phyloP scores from a whole-genome alignment of 768 basidiomycete species.

The Ramaria sp. region DNA sequence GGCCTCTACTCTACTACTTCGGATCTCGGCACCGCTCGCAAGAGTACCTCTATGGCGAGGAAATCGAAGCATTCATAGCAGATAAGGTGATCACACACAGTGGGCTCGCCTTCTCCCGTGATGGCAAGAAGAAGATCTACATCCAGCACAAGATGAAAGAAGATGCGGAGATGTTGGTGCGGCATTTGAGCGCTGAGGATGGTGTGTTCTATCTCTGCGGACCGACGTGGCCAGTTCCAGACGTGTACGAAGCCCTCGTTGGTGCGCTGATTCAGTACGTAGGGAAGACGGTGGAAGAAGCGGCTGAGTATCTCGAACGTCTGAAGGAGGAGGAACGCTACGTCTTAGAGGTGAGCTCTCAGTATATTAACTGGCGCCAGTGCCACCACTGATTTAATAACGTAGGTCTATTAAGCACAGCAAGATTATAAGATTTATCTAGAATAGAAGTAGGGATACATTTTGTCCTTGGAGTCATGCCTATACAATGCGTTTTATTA shows the following conservation, averaged over 20 bases:
- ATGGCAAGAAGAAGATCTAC: conserved; percentile 87
- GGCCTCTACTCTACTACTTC: conserved; percentile 97
- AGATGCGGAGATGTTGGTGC: conserved; percentile 67
- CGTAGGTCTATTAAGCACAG: not conserved
- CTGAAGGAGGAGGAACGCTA: conserved; percentile 97
- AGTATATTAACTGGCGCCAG: not conserved
- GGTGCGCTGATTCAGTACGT: conserved; percentile 67
- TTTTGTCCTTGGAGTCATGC: not conserved
- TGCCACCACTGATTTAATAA: not conserved
- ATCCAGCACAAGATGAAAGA: conserved; percentile 98
- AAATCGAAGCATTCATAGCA: conserved; percentile 86
- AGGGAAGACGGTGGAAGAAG: conserved; percentile 49
- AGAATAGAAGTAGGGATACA: not conserved
- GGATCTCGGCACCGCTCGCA: conserved; percentile 91
- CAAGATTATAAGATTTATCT: not conserved
- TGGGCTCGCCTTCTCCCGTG: conserved; percentile 94
- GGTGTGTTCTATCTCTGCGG: conserved; percentile 96
- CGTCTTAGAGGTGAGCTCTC: conserved; percentile 71
- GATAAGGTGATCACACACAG: conserved; percentile 80
- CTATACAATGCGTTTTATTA: not conserved
- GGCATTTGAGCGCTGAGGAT: conserved; percentile 58
- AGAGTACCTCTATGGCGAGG: conserved; percentile 95
- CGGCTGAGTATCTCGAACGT: conserved; percentile 75
- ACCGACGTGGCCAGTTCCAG: conserved; percentile 99
- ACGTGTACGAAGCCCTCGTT: conserved; percentile 89